Evolutionary conservation across 2,329 filamentous ascomycete genomes (phyloP).

Genomic region (Fusarium secorum): DNA sequence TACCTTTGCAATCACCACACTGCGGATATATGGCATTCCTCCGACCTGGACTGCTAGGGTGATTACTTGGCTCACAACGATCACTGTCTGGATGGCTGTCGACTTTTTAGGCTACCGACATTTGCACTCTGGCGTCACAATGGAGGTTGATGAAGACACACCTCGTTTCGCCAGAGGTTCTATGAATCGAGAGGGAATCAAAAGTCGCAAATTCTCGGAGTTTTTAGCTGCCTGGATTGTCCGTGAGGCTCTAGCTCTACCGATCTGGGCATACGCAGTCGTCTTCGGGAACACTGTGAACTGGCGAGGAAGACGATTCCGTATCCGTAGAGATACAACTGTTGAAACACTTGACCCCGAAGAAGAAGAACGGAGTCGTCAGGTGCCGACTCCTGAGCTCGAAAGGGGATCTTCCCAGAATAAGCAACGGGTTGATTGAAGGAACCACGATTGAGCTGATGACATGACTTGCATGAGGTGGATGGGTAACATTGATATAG

Average conservation of each 20-base stretch:
- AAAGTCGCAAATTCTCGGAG: conserved; percentile 66
- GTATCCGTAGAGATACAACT: conserved; percentile 83
- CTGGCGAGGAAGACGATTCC: conserved; percentile 86
- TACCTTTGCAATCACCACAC: conserved; percentile 78
- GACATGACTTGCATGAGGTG: background rate
- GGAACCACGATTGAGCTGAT: background rate
- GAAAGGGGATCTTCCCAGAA: conserved; percentile 37
- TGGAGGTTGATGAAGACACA: conserved; percentile 76
- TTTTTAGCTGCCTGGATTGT: conserved; percentile 88
- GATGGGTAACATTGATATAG: background rate
- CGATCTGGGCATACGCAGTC: conserved; percentile 91
- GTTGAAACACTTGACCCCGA: conserved; percentile 59
- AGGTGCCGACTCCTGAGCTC: conserved; percentile 34
- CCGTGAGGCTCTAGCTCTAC: conserved; percentile 81
- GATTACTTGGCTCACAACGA: conserved; percentile 70
- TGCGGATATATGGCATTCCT: conserved; percentile 60
- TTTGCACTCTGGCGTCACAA: conserved; percentile 75
- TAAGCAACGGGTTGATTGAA: conserved; percentile 39
- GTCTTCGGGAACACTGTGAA: conserved; percentile 85
- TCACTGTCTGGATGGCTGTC: conserved; percentile 74
- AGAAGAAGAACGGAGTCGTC: conserved; percentile 17
- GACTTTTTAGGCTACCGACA: conserved; percentile 78
- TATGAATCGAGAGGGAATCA: conserved; percentile 47
- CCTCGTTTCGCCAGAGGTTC: conserved; percentile 73
- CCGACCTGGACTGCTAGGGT: conserved; percentile 74